Conservation (phyloP, 73 alveolate genomes). For the Uronychia setigera region DNA sequence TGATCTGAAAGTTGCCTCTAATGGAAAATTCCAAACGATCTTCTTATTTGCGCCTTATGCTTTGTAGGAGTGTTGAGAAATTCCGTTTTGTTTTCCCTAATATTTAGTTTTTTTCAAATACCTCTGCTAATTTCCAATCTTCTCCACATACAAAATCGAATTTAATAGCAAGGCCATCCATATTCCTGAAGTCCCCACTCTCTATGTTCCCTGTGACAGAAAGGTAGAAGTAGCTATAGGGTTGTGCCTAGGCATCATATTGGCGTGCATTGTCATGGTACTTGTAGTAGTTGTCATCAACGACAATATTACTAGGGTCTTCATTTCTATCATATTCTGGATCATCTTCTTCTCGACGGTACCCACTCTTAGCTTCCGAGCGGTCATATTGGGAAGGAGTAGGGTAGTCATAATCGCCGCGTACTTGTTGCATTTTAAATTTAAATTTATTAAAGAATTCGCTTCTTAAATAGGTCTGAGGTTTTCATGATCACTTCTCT, state of each 20-base stretch:
- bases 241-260: constrained; percentile 52
- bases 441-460: constrained; percentile 1
- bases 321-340: background rate
- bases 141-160: constrained; percentile 82
- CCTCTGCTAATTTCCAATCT: constrained; percentile 83
- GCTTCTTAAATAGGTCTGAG: background rate
- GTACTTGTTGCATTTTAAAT: background rate
- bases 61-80: constrained; percentile 29
- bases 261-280: constrained; percentile 44
- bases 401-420: background rate
- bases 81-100: background rate
- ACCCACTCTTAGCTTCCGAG: background rate
- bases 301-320: background rate
- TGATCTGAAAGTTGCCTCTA: constrained; percentile 82
- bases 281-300: constrained; percentile 50
- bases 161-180: constrained; percentile 76
- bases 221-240: constrained; percentile 59
- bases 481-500: background rate
- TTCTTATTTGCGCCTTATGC: constrained; percentile 23
- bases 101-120: constrained; percentile 1
- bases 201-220: constrained; percentile 76
- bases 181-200: constrained; percentile 73
- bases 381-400: background rate
- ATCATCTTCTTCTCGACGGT: background rate
- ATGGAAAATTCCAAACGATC: constrained; percentile 85